Evolutionary conservation across 1,139 yeast species (phyloP).

Genomic region (Suhomyces taliae): DNA sequence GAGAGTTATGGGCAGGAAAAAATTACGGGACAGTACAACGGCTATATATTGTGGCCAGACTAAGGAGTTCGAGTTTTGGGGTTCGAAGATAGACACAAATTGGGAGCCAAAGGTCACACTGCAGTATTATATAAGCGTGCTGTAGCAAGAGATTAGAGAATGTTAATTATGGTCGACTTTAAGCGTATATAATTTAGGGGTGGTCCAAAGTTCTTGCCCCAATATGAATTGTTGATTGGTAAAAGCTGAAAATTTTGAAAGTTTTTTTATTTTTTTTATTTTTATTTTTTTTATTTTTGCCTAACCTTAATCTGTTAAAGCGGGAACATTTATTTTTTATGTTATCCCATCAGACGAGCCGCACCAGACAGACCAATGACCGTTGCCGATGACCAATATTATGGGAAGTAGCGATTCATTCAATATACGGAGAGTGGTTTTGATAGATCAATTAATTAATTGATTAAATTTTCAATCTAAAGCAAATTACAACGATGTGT

Average conservation of each 20-base stretch:
- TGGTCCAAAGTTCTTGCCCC: not conserved
- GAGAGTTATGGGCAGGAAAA: not conserved
- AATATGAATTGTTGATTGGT: not conserved
- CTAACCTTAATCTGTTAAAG: not conserved
- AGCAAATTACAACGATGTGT: not conserved
- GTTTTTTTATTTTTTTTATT: not conserved
- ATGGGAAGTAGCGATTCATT: too few relatives aligned
- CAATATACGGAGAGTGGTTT: not conserved
- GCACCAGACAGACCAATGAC: not conserved
- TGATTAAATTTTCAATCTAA: not conserved
- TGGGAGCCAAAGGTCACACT: not conserved
- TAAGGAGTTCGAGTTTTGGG: too few relatives aligned
- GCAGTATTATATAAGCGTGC: not conserved
- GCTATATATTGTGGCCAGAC: too few relatives aligned
- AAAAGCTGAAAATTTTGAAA: not conserved
- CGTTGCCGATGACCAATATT: not conserved
- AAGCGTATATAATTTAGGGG: conserved; percentile 4
- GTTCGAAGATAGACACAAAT: too few relatives aligned
- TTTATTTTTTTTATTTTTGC: not conserved
- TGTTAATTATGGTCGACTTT: not conserved
- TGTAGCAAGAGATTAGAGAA: not conserved
- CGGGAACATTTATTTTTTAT: conserved; percentile 2
- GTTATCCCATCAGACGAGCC: conserved; percentile 1
- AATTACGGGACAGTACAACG: not conserved
- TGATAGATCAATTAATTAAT: not conserved